Conservation (phyloP, 306 rosid genomes). For the Lathyrus tuberosus region DNA sequence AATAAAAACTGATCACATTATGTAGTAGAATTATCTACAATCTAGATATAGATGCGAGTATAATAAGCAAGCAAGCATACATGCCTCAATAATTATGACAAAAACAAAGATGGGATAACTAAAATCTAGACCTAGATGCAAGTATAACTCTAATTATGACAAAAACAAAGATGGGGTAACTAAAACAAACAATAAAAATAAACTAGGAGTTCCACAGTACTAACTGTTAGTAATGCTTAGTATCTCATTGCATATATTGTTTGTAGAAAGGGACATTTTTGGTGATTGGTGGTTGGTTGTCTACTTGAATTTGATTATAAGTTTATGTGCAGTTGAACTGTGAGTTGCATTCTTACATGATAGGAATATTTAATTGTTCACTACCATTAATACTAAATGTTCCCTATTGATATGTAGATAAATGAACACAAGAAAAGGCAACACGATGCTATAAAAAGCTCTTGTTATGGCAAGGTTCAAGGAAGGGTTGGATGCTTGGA, state of each 20-base stretch:
- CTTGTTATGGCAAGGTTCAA: neutral
- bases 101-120: neutral
- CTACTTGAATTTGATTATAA: neutral
- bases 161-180: neutral
- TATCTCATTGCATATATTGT: neutral
- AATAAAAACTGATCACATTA: neutral
- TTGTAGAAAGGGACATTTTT: neutral
- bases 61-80: neutral
- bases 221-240: neutral
- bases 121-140: neutral
- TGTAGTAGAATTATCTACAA: neutral
- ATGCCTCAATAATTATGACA: constrained; percentile 2
- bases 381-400: neutral
- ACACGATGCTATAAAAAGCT: neutral
- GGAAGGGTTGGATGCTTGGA: neutral
- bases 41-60: neutral
- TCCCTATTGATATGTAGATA: neutral
- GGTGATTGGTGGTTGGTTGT: neutral
- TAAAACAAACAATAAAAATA: neutral
- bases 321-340: neutral
- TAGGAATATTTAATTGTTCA: neutral
- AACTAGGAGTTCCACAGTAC: neutral
- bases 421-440: neutral
- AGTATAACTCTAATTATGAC: neutral
- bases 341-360: neutral